Conservation (phyloP, 805 yeast species). For the Komagataella kurtzmanii region DNA sequence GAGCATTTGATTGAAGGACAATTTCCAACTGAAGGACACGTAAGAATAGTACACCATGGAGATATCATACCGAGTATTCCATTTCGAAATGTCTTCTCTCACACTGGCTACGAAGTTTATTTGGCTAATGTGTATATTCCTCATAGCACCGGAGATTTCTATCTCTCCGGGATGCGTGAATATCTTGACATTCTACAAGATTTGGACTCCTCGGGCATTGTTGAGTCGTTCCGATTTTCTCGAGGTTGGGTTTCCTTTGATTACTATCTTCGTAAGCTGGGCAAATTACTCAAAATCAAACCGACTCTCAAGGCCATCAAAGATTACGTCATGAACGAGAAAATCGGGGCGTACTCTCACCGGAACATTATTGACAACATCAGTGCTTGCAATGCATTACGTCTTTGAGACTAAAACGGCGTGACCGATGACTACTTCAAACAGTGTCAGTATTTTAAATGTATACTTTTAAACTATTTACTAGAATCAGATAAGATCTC, state of each 20-base stretch:
- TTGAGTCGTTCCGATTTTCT: not conserved
- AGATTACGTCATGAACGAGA: not conserved
- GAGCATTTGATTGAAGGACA: not conserved
- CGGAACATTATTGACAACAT: not conserved
- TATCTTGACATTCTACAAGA: not conserved
- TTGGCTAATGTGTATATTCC: not conserved
- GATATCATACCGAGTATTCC: conserved; percentile 1
- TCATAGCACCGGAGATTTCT: not conserved
- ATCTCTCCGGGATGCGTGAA: not conserved
- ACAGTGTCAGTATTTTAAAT: not conserved
- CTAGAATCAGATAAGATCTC: not conserved
- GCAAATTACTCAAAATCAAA: not conserved
- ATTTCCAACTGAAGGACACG: not conserved
- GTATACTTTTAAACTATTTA: too few species aligned
- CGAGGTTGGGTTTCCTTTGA: not conserved
- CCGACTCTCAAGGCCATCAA: not conserved
- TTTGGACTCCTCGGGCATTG: not conserved
- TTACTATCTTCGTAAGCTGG: not conserved
- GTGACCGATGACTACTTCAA: not conserved
- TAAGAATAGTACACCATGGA: conserved; percentile 1
- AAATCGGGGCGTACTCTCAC: not conserved
- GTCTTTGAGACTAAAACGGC: not conserved
- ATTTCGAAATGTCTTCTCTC: not conserved
- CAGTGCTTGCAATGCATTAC: not conserved
- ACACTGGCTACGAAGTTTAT: not conserved